Conservation (phyloP, 2,329 filamentous ascomycete species). For the Fusarium penzigii region DNA sequence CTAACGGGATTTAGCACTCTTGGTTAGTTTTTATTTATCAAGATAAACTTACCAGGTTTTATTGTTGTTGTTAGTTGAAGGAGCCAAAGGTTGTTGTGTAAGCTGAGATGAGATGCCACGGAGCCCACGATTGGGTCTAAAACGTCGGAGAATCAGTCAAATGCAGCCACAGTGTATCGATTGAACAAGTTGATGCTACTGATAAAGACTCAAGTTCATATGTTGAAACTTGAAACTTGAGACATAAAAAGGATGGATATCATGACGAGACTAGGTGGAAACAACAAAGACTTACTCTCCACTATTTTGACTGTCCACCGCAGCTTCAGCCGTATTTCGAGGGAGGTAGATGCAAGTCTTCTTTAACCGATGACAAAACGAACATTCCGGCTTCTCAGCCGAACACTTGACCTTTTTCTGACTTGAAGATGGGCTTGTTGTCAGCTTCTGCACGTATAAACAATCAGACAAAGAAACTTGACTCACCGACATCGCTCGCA, state of each 20-base stretch:
- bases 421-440: neutral
- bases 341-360: slow-evolving; percentile 24
- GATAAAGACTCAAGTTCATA: neutral
- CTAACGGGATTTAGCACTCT: neutral
- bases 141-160: too few species aligned
- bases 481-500: slow-evolving; percentile 2
- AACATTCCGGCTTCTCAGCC: slow-evolving; percentile 25
- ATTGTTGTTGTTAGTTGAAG: too few species aligned
- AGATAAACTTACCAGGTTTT: neutral
- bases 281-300: neutral
- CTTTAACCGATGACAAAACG: slow-evolving; percentile 20
- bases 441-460: neutral
- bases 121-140: too few species aligned
- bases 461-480: neutral
- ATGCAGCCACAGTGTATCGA: too few species aligned
- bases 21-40: neutral
- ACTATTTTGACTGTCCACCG: neutral
- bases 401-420: slow-evolving; percentile 29
- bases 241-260: neutral
- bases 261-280: neutral
- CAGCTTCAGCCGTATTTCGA: slow-evolving; percentile 3
- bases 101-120: too few species aligned
- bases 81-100: too few species aligned
- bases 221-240: neutral
- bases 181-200: too few species aligned